Evolutionary conservation across 2,329 filamentous ascomycete species (phyloP).

Genomic region (Penicillium corylophilum): DNA sequence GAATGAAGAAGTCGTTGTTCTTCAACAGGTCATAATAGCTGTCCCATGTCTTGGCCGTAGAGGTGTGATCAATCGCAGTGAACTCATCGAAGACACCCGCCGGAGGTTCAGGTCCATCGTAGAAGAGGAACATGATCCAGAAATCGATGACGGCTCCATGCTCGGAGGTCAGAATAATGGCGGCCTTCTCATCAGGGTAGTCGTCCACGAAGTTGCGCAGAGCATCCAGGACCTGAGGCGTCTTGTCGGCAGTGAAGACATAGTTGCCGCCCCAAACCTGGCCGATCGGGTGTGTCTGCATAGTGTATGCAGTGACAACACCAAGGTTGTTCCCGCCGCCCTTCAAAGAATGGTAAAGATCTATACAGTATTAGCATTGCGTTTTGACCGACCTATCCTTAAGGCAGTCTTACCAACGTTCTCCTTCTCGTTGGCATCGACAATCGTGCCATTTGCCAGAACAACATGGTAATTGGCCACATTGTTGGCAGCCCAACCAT

Average conservation of each 20-base stretch:
- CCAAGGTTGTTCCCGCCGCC: slow-evolving; percentile 48
- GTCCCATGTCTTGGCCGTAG: slow-evolving; percentile 48
- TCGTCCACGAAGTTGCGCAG: slow-evolving; percentile 42
- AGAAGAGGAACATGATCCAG: slow-evolving; percentile 64
- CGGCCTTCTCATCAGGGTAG: slow-evolving; percentile 60
- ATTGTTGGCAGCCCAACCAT: slow-evolving; percentile 51
- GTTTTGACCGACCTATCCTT: too few species aligned
- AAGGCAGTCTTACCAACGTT: slow-evolving; percentile 27
- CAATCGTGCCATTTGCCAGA: slow-evolving; percentile 48
- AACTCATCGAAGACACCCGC: slow-evolving; percentile 58
- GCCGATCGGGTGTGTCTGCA: slow-evolving; percentile 33
- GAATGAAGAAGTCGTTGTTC: slow-evolving; percentile 44
- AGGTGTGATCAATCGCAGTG: slow-evolving; percentile 47
- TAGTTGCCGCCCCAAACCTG: slow-evolving; percentile 52
- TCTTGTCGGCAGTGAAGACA: slow-evolving; percentile 39
- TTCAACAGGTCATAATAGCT: slow-evolving; percentile 48
- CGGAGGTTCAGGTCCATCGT: slow-evolving; percentile 57
- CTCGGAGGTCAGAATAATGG: slow-evolving; percentile 58
- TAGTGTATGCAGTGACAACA: slow-evolving; percentile 43
- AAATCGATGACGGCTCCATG: slow-evolving; percentile 49
- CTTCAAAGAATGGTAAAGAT: slow-evolving; percentile 45
- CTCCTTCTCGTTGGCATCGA: slow-evolving; percentile 40
- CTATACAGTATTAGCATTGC: slow-evolving; percentile 17
- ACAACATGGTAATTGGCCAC: slow-evolving; percentile 50
- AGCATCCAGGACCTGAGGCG: slow-evolving; percentile 34